These are phyloP conservation scores for Pyrus communis DNA, from an alignment of 306 rosid species.

Conservation along the genomic window DNA sequence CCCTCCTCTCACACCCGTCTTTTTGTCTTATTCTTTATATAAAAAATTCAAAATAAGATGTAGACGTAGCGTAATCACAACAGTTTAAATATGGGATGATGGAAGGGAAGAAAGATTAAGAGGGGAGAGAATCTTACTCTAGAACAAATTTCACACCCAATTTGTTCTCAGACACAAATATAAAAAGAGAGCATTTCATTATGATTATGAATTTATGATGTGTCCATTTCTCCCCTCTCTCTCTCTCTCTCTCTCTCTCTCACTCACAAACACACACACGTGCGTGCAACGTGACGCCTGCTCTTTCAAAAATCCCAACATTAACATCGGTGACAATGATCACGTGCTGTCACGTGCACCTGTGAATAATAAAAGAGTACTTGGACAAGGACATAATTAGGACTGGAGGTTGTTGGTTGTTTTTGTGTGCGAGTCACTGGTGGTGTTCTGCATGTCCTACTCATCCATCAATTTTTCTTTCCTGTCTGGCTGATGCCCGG, in stretches of 20 bases:
- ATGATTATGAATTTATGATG: background rate
- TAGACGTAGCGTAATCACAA: too few species aligned
- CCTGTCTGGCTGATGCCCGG: background rate
- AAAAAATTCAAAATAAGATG: too few species aligned
- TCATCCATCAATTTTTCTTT: background rate
- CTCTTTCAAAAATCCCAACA: background rate
- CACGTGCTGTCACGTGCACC: slow-evolving; percentile 8
- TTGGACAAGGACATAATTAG: background rate
- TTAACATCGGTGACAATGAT: background rate
- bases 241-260: background rate
- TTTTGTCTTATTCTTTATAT: too few species aligned
- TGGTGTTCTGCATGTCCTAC: background rate
- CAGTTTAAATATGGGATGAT: too few species aligned
- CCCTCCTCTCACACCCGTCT: too few species aligned
- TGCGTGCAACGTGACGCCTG: slow-evolving; percentile 8
- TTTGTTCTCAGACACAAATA: background rate
- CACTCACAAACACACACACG: background rate
- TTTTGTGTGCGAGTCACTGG: background rate
- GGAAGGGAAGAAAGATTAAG: too few species aligned
- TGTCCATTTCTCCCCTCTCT: background rate
- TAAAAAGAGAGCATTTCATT: background rate
- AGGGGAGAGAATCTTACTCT: too few species aligned
- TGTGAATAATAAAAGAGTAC: background rate
- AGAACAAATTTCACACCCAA: background rate
- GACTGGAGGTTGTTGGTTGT: background rate